Evolutionary conservation across 2,329 filamentous ascomycete genomes (phyloP), one percentile per base, ranked within the genome.

Genomic region (Diaporthe vexans): DNA sequence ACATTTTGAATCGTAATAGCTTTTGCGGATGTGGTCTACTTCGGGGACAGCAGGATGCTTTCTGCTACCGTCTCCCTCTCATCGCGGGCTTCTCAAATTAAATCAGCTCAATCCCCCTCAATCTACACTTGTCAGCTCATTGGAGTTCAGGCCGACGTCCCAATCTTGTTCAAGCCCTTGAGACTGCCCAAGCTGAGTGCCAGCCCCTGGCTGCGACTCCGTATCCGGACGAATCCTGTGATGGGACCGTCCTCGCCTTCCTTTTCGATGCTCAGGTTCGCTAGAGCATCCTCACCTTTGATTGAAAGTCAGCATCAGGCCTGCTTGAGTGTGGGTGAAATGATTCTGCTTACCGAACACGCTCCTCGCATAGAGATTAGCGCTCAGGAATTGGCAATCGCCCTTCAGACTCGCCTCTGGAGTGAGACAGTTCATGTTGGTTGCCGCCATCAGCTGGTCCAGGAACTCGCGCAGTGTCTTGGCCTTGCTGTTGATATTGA

Each of bases 401-500:
- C 97, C 97, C 88, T 98, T 96, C 83, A 99, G 90, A 75, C 95
- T 97, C 33, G 96, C 97, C 81, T 98, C 97, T 4, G 97, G 97
- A 9, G 97, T 99, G 80, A 99, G 86, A 84, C 97, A 99, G 83
- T 93, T 97, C 97, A 99, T 99, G 85, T 99, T 98, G 71, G 97
- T 99, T 83, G 94, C 96, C 76, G 95, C 95, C 97, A 98, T 98
- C 75, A 99, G 88, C 82, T 97, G 93, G 79, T 94, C 93, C 77
- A 99, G 86, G 91, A 99, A 99, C 26, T 97, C 95, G 67, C 96
- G 91, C 76, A 99, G 88, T 37, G 91, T 93, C 87, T 96, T 97
- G 78, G 94, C 95, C 88, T 98, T 98, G 77, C 94, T 97, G 86
- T 98, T 98, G 86, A 99, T 98, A 86, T 99, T 99, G 84, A 99